Conservation (phyloP, 768 basidiomycete genomes). For the Clathrus columnatus region DNA sequence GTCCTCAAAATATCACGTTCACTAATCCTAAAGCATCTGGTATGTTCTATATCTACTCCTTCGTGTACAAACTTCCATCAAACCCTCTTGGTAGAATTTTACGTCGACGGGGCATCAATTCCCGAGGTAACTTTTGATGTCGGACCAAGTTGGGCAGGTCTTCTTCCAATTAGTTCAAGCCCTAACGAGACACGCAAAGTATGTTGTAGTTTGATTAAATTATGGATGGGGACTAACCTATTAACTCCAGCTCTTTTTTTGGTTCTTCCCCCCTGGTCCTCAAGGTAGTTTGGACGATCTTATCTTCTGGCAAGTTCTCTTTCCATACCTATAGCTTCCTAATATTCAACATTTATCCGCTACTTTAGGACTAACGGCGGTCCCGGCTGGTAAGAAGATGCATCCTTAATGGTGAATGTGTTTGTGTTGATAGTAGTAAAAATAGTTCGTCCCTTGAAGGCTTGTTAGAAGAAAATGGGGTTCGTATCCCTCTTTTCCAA, state of each 20-base stretch:
- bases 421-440: too few species aligned
- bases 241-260: slow-evolving; percentile 79
- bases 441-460: slow-evolving; percentile 61
- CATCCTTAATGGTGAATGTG: too few species aligned
- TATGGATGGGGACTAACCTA: too few species aligned
- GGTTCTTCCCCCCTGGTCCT: slow-evolving; percentile 77
- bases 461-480: slow-evolving; percentile 66
- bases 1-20: slow-evolving; percentile 62
- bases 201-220: slow-evolving; percentile 14
- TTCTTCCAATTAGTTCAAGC: slow-evolving; percentile 57
- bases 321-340: neutral
- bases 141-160: slow-evolving; percentile 67
- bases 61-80: too few species aligned
- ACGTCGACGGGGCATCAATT: slow-evolving; percentile 54
- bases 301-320: slow-evolving; percentile 52
- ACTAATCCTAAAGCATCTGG: slow-evolving; percentile 55
- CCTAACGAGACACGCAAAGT: slow-evolving; percentile 63
- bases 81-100: slow-evolving; percentile 42
- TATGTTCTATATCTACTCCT: slow-evolving; percentile 21
- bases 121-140: slow-evolving; percentile 66
- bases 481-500: slow-evolving; percentile 24
- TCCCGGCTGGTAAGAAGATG: slow-evolving; percentile 44
- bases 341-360: neutral
- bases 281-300: slow-evolving; percentile 63
- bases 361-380: slow-evolving; percentile 74